phyloP scores from a whole-genome alignment of 305 asterid species.

The Fraxinus floribunda region DNA sequence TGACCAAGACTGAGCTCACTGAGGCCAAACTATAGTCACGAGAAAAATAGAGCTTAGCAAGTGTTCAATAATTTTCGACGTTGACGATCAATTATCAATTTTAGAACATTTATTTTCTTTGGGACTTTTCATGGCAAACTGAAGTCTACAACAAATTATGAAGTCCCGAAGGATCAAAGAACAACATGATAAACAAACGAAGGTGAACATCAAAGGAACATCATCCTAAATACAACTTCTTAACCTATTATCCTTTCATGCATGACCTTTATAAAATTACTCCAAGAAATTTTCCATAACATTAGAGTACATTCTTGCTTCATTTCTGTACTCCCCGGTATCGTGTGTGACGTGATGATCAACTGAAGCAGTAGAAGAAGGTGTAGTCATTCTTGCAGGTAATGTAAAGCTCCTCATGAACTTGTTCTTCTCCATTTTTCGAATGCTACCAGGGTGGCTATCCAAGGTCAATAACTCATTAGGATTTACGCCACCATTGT shows the following conservation, averaged over 20 bases:
- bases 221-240: constrained; percentile 39
- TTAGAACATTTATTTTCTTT: background rate
- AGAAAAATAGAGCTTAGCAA: background rate
- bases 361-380: constrained; percentile 72
- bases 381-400: constrained; percentile 77
- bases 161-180: constrained; percentile 29
- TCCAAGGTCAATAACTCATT: constrained; percentile 88
- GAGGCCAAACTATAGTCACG: background rate
- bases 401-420: constrained; percentile 83
- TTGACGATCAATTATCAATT: background rate
- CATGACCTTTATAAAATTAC: constrained; percentile 16
- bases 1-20: background rate
- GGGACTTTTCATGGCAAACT: background rate
- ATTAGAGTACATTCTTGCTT: constrained; percentile 72
- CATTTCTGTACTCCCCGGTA: constrained; percentile 67
- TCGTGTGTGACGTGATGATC: constrained; percentile 54
- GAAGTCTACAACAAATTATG: constrained; percentile 26
- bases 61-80: background rate
- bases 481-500: constrained; percentile 34
- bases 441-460: constrained; percentile 26
- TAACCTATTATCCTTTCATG: constrained; percentile 16
- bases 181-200: constrained; percentile 32
- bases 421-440: constrained; percentile 66
- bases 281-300: constrained; percentile 77
- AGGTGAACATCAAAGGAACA: constrained; percentile 27